Base-by-base conservation (phyloP, 148 eudicot genomes). In the Chenopodium album region DNA sequence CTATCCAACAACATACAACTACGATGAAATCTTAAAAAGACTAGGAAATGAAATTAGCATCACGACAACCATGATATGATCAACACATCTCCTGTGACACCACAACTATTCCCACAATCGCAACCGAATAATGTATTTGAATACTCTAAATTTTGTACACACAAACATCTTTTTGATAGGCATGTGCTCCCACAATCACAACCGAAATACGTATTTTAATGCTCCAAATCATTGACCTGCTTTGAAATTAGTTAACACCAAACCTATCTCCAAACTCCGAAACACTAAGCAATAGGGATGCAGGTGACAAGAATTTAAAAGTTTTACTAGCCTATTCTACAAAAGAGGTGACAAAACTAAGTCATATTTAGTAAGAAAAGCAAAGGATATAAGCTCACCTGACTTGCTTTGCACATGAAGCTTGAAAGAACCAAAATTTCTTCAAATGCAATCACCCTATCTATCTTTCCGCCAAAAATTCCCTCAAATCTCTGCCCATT, bases 341-440 rank as follows among this genome's bases (percentile, higher is more conserved):
- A 23, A 31, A 80, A 11, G 9, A 60, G 14, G 54, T 69, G 28
- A 32, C 29, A 28, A 32, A 34, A 16, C 28, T 23, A 50, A 29
- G 59, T 16, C 10, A 23, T 62, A 73, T 37, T 34, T 34, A 71
- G 65, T 11, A 63, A 26, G 9, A 60, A 32, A 29, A 16, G 71
- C 62, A 29, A 75, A 28, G 60, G 44, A 52, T 29, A 28, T 20
- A 75, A 79, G 86, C 81, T 78, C 80, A 97, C 99, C 95, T 90
- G 86, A 89, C 92, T 97, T 74, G 87, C 88, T 89, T 92, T 97
- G 90, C 93, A 88, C 94, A 92, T 92, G 89, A 92, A 90, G 89
- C 91, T 94, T 84, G 99, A 97, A 84, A 97, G 98, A 83, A 90
- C 90, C 84, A 97, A 84, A 88, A 85, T 65, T 73, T 97, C 98